These are phyloP conservation scores for Cinnamomum micranthum DNA, from an alignment of 164 flowering plant species.

Conservation along the genomic window DNA sequence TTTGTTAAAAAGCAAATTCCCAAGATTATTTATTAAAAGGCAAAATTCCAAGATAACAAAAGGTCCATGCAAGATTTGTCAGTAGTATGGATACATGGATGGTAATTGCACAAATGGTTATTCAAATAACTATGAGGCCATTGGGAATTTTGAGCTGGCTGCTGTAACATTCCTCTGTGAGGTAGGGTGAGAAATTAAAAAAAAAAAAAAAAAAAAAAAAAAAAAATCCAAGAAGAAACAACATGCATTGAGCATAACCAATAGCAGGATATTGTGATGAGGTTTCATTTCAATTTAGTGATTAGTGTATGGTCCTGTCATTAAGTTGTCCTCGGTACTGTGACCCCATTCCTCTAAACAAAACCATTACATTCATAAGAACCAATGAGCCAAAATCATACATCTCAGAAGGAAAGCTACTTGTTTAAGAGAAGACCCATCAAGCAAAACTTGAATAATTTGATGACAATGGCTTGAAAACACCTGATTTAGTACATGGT, in stretches of 20 bases:
- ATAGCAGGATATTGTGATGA: not conserved
- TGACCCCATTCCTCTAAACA: conserved; percentile 3
- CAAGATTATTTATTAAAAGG: too few relatives aligned
- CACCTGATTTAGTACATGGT: not conserved
- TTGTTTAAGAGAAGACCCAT: conserved; percentile 1
- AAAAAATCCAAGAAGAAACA: not conserved
- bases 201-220: too few relatives aligned
- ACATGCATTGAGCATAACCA: not conserved
- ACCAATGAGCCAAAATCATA: conserved; percentile 12
- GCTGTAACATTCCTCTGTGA: too few relatives aligned
- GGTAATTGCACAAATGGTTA: too few relatives aligned
- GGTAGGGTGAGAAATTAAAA: not conserved
- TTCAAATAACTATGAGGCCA: not conserved
- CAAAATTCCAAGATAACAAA: too few relatives aligned
- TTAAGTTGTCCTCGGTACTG: not conserved
- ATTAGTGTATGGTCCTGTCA: not conserved
- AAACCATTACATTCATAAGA: not conserved
- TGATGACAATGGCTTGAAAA: not conserved
- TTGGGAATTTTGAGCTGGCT: not conserved
- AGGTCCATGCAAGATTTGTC: too few relatives aligned
- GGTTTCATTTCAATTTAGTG: not conserved
- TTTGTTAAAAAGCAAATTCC: not conserved
- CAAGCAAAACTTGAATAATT: conserved; percentile 8
- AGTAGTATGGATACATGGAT: too few relatives aligned
- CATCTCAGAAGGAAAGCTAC: conserved; percentile 5